A percentile compares a stretch with the other conserved stretches of the same genome.
These are phyloP conservation scores for Trametopsis cervina DNA, from an alignment of 768 basidiomycete genomes.

Conservation along the genomic window DNA sequence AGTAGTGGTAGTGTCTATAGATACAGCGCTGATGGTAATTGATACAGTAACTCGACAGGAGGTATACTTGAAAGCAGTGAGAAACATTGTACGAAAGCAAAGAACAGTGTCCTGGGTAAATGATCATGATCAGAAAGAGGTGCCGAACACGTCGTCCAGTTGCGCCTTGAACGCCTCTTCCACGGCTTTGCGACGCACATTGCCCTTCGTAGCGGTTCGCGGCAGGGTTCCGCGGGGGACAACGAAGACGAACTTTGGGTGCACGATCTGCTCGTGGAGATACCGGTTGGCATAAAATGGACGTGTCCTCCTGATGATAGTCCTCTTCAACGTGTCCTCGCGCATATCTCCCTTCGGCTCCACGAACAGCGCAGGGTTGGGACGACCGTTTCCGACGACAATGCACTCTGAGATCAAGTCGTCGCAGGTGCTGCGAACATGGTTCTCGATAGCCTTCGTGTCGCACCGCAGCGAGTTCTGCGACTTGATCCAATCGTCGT, in stretches of 20 bases:
- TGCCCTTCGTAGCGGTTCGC: slow-evolving; percentile 76
- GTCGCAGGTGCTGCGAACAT: slow-evolving; percentile 57
- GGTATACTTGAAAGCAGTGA: too few species aligned
- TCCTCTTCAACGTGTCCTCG: slow-evolving; percentile 53
- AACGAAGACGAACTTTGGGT: slow-evolving; percentile 56
- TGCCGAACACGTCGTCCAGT: slow-evolving; percentile 35
- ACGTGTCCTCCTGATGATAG: slow-evolving; percentile 65
- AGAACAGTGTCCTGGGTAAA: too few species aligned
- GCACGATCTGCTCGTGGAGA: slow-evolving; percentile 70
- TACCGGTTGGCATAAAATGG: slow-evolving; percentile 72
- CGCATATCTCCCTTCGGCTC: slow-evolving; percentile 50
- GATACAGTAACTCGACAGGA: too few species aligned
- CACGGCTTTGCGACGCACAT: slow-evolving; percentile 70
- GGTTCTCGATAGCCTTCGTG: slow-evolving; percentile 78
- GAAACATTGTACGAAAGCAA: too few species aligned
- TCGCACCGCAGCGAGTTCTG: slow-evolving; percentile 75
- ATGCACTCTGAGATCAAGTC: slow-evolving; percentile 65
- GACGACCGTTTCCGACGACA: slow-evolving; percentile 70
- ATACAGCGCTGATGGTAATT: too few species aligned
- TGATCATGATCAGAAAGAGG: slow-evolving; percentile 1
- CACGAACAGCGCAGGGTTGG: slow-evolving; percentile 70
- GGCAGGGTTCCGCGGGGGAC: slow-evolving; percentile 63
- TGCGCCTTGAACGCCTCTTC: slow-evolving; percentile 54
- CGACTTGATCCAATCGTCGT: slow-evolving; percentile 85
- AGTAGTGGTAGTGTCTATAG: too few species aligned